Evolutionary conservation across 1,284 basidiomycete species (phyloP), one percentile per base, ranked within the genome.

Genomic region (Austroboletus niveus): DNA sequence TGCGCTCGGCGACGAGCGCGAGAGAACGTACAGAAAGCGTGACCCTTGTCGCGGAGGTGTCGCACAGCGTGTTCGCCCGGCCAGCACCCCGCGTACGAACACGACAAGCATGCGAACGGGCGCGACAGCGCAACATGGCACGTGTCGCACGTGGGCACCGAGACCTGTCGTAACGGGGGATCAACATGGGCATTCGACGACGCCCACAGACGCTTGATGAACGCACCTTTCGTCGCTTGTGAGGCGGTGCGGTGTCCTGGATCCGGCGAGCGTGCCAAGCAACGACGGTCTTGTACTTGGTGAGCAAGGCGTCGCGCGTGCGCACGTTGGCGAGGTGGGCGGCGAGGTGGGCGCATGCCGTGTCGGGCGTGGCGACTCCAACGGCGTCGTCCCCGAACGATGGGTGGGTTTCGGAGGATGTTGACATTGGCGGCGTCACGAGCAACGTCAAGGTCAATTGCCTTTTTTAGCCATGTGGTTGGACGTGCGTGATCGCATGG

Each of bases 41-140:
- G 89, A 0, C 75, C 75, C 4, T 74, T 61, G 20, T 80, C 75
- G 57, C 71, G 77, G 55, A 87, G 72, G 65, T 89, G 89, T 4
- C 65, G 69, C 7, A 71, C 64, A 41, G 80, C 73, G 64, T 87
- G 89, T 17, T 72, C 75, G 45, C 71, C 73, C 17, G 65, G 58
- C 89, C 85, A 89, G 61, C 92, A 94, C 8, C 87, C 91, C 27
- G 82, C 75, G 62, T 78, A 89, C 5, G 80, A 63, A 63, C 92
- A 94, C n/a, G 87, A 80, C 10, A 94, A 72, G 60, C 92, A 94
- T 8, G 82, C 83, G 66, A 88, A 87, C 1, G 91, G 89, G n/a
- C 89, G 75, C 4, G 81, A 71, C 20, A 92, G 72, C 1, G 82
- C 63, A 0, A 76, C 52, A 5, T 73, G 66, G 63, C 92, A 94